Conservation (phyloP, 2,329 filamentous ascomycete genomes). For the Chaetomiaceae sp. region DNA sequence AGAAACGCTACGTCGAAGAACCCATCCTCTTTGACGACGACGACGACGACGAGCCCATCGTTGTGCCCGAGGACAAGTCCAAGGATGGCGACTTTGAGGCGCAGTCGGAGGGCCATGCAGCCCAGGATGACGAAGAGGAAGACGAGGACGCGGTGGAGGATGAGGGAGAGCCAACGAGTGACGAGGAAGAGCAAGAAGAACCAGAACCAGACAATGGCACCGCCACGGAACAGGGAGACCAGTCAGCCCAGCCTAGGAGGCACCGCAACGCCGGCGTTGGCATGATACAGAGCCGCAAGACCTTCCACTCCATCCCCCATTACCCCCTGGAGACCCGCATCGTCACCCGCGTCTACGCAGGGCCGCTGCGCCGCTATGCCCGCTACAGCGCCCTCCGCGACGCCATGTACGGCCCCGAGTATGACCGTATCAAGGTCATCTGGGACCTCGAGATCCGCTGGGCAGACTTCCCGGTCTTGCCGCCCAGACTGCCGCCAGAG, state of each 20-base stretch:
- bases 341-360: constrained; percentile 34
- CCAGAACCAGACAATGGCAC: constrained; percentile 2
- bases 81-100: constrained; percentile 23
- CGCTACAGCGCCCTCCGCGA: constrained; percentile 34
- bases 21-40: constrained; percentile 19
- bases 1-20: constrained; percentile 23
- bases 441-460: constrained; percentile 40
- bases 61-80: constrained; percentile 9
- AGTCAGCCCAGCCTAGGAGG: constrained; percentile 8
- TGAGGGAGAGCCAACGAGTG: constrained; percentile 10
- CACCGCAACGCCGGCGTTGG: constrained; percentile 23
- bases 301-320: constrained; percentile 33
- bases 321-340: constrained; percentile 30
- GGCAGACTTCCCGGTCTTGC: constrained; percentile 38
- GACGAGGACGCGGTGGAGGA: constrained; percentile 18
- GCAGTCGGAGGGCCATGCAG: constrained; percentile 10
- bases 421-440: constrained; percentile 32
- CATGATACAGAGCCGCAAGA: constrained; percentile 25
- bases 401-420: constrained; percentile 40
- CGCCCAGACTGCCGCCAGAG: constrained; percentile 31
- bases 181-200: constrained; percentile 11
- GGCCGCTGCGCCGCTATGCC: constrained; percentile 35
- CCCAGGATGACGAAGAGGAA: constrained; percentile 14
- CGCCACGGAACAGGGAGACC: neutral
- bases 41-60: constrained; percentile 22